These are phyloP conservation scores for Globisporangium spiculum DNA, from an alignment of 352 stramenopile genomes.

Conservation along the genomic window DNA sequence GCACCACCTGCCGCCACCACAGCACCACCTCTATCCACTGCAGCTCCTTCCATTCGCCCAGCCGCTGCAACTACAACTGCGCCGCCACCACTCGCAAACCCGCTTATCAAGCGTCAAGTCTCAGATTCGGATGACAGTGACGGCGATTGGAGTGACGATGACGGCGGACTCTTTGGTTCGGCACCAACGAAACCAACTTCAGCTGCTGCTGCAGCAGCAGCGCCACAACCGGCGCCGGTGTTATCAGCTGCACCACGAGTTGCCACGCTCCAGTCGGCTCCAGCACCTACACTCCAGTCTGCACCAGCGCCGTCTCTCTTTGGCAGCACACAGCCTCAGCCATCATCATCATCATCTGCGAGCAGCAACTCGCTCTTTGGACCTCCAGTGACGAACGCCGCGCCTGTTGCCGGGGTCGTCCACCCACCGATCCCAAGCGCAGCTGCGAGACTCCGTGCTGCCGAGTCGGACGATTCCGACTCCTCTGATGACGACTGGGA, in stretches of 20 bases:
- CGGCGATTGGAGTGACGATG: conserved; percentile 55
- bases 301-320: conserved; percentile 23
- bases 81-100: conserved; percentile 27
- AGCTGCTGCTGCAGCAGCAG: conserved; percentile 11
- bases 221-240: background rate
- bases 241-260: conserved; percentile 9
- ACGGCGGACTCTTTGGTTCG: conserved; percentile 50
- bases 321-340: conserved; percentile 8
- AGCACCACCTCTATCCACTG: conserved; percentile 2
- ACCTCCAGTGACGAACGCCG: conserved; percentile 18
- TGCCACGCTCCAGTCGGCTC: conserved; percentile 6
- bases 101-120: conserved; percentile 42
- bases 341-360: background rate
- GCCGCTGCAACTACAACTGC: conserved; percentile 10
- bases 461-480: conserved; percentile 40
- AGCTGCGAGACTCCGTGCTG: conserved; percentile 42
- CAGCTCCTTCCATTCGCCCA: background rate
- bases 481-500: conserved; percentile 58
- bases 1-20: conserved; percentile 11
- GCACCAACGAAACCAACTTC: conserved; percentile 29
- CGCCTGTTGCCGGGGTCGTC: conserved; percentile 17
- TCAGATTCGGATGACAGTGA: conserved; percentile 54
- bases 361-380: conserved; percentile 22
- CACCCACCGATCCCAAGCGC: conserved; percentile 51
- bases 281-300: conserved; percentile 6